These are phyloP conservation scores for Dactylonectria macrodidyma DNA, from an alignment of 2,329 filamentous ascomycete species.

Conservation along the genomic window DNA sequence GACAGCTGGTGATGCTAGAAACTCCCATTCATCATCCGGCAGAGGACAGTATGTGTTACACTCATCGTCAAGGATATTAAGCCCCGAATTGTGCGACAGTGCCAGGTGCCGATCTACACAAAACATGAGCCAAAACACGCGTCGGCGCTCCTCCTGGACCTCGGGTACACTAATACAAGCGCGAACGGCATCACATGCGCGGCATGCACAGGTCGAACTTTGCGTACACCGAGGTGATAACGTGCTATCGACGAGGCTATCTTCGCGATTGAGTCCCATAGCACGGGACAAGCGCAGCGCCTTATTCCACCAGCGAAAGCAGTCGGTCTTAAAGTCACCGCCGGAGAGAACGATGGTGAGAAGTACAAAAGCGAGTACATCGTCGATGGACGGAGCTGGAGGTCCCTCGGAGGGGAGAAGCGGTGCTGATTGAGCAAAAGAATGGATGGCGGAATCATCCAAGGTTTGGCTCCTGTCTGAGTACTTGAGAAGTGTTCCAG, in stretches of 20 bases:
- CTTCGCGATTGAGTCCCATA: conserved; percentile 52
- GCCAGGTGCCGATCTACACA: conserved; percentile 63
- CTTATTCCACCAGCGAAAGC: conserved; percentile 63
- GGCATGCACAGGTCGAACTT: conserved; percentile 53
- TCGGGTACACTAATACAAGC: conserved; percentile 52
- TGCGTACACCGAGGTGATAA: neutral
- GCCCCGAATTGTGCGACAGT: conserved; percentile 62
- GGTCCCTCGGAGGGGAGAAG: conserved; percentile 38
- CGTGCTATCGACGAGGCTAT: neutral
- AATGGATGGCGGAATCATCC: conserved; percentile 45
- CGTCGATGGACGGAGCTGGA: conserved; percentile 53
- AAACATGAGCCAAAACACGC: conserved; percentile 65
- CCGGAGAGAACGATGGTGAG: conserved; percentile 63
- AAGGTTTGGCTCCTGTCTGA: conserved; percentile 39
- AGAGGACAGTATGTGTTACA: conserved; percentile 61
- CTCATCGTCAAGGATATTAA: conserved; percentile 62
- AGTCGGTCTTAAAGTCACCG: conserved; percentile 64
- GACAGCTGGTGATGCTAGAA: conserved; percentile 47
- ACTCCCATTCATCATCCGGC: conserved; percentile 58
- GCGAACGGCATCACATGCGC: conserved; percentile 49
- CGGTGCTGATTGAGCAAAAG: conserved; percentile 51
- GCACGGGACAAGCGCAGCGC: conserved; percentile 57
- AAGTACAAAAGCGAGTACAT: conserved; percentile 61
- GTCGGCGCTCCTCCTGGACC: conserved; percentile 61
- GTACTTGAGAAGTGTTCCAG: conserved; percentile 18